Percentiles rank a stretch among this genome's conserved stretches.
These are phyloP conservation scores for Candida gorgasii DNA, from an alignment of 805 yeast genomes.

Conservation along the genomic window DNA sequence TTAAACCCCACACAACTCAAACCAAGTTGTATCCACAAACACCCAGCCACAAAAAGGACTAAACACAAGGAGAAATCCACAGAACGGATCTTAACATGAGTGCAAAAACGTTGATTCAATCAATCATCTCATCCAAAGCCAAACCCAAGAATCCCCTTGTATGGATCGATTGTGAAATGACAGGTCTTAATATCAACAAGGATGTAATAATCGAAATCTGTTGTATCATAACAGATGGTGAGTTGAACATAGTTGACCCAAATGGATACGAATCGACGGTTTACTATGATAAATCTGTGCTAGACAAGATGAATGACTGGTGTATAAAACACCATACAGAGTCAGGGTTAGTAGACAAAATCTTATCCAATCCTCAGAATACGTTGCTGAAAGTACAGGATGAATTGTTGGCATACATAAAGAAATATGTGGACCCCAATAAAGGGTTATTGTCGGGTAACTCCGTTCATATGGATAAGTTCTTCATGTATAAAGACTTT, in stretches of 20 bases:
- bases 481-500: slow-evolving; percentile 80
- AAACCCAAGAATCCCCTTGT: slow-evolving; percentile 50
- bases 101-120: not conserved
- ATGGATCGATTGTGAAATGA: slow-evolving; percentile 99
- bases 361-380: slow-evolving; percentile 52
- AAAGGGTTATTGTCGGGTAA: slow-evolving; percentile 86
- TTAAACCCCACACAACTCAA: too few species aligned
- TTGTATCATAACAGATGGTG: slow-evolving; percentile 84
- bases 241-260: slow-evolving; percentile 67
- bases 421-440: slow-evolving; percentile 49
- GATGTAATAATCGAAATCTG: slow-evolving; percentile 92
- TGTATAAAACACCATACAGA: slow-evolving; percentile 77
- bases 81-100: not conserved
- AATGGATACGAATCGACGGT: slow-evolving; percentile 80
- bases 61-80: not conserved
- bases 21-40: too few species aligned
- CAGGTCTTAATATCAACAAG: slow-evolving; percentile 79
- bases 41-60: not conserved
- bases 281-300: slow-evolving; percentile 57
- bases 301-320: slow-evolving; percentile 87
- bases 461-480: slow-evolving; percentile 86
- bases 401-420: slow-evolving; percentile 64
- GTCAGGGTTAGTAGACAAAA: slow-evolving; percentile 75
- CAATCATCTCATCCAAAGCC: not conserved
- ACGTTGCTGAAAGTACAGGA: slow-evolving; percentile 61